Percentiles rank a stretch among this genome's conserved stretches.
Conservation (phyloP, 163 green algal genomes). For the Prototheca cutis region DNA sequence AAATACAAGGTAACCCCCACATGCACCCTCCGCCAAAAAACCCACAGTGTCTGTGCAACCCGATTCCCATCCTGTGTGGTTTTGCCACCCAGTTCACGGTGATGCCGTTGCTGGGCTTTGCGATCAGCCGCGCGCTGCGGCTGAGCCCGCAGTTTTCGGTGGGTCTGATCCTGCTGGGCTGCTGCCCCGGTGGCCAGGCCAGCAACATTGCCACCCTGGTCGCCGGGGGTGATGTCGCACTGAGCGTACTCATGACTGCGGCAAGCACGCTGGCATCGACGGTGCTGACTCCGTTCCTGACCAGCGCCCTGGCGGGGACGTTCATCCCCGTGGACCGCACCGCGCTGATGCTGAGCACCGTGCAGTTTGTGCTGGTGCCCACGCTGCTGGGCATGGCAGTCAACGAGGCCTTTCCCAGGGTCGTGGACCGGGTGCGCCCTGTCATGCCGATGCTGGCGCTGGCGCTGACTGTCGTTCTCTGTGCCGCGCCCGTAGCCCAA, state of each 20-base stretch:
- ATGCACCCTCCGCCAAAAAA: not conserved
- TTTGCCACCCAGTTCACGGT: conserved; percentile 65
- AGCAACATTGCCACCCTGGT: conserved; percentile 62
- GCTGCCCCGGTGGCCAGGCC: conserved; percentile 64
- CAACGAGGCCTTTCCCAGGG: conserved; percentile 50
- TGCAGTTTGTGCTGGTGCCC: conserved; percentile 73
- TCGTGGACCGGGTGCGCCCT: conserved; percentile 40
- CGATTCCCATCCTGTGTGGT: conserved; percentile 57
- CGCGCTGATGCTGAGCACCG: conserved; percentile 46
- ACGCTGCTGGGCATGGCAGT: conserved; percentile 51
- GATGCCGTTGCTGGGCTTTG: conserved; percentile 56
- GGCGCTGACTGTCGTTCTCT: conserved; percentile 50
- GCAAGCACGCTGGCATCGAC: conserved; percentile 36
- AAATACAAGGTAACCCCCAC: too few relatives aligned
- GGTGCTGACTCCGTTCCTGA: conserved; percentile 63
- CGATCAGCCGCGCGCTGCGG: conserved; percentile 43
- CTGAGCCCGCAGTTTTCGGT: conserved; percentile 43
- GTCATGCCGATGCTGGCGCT: conserved; percentile 52
- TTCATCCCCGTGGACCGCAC: conserved; percentile 32
- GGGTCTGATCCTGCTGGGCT: conserved; percentile 74
- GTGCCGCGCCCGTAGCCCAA: conserved; percentile 54
- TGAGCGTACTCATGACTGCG: conserved; percentile 76
- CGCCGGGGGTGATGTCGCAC: conserved; percentile 51
- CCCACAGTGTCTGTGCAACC: conserved; percentile 37
- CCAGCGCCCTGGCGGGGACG: conserved; percentile 41